Evolutionary conservation across 805 yeast genomes (phyloP).

Genomic region (Metschnikowia kofuensis): DNA sequence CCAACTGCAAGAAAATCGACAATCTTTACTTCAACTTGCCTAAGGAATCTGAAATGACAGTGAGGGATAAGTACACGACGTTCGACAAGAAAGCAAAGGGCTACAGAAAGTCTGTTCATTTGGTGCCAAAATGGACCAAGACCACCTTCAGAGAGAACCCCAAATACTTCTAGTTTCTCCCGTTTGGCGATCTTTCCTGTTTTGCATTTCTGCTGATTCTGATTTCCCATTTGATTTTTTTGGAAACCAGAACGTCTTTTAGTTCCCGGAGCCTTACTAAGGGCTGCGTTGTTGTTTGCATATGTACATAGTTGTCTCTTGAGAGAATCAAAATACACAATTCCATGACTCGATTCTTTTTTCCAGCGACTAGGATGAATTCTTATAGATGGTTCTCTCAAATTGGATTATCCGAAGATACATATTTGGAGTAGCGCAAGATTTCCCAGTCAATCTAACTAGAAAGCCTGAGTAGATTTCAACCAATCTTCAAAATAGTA

Average conservation of each 20-base stretch:
- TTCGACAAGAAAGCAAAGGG: conserved; percentile 70
- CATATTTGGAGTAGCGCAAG: no score
- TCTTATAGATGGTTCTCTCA: no score
- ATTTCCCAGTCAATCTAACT: no score
- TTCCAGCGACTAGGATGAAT: no score
- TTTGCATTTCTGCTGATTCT: no score
- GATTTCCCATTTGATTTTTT: not conserved
- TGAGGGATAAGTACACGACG: conserved; percentile 84
- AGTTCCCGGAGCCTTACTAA: not conserved
- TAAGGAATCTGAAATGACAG: conserved; percentile 73
- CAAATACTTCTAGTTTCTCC: conserved; percentile 46
- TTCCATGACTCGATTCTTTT: no score
- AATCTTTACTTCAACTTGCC: conserved; percentile 51
- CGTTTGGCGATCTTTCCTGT: no score
- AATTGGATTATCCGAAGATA: no score
- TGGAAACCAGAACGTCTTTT: not conserved
- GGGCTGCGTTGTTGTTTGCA: not conserved
- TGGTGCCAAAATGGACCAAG: conserved; percentile 91
- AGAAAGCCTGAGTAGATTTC: no score
- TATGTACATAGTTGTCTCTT: conserved; percentile 6
- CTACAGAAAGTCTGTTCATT: conserved; percentile 85
- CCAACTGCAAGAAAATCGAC: conserved; percentile 39
- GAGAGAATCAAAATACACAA: not conserved
- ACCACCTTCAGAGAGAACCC: conserved; percentile 79
- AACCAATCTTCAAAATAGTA: no score